These are phyloP conservation scores for Corniculantispora saksenae DNA, from an alignment of 2,329 filamentous ascomycete species.

Conservation along the genomic window DNA sequence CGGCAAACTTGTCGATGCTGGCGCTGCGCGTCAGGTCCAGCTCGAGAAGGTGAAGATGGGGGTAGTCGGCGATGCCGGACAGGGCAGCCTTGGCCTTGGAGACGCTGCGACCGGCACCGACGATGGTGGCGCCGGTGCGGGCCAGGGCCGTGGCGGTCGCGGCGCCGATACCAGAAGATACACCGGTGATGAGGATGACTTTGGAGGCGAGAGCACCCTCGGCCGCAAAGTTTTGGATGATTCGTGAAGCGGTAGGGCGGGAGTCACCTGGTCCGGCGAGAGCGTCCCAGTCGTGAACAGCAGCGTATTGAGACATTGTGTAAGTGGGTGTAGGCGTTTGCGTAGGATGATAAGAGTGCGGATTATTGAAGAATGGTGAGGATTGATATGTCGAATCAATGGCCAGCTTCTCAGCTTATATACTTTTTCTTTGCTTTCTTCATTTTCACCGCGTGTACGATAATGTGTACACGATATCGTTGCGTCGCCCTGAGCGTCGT, in stretches of 20 bases:
- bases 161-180: constrained; percentile 39
- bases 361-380: not conserved
- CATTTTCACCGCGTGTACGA: too few species aligned
- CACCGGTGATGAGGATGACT: constrained; percentile 40
- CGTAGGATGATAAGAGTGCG: not conserved
- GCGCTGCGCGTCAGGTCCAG: constrained; percentile 34
- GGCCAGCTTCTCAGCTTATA: too few species aligned
- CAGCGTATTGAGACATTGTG: constrained; percentile 22
- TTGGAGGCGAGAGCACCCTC: constrained; percentile 32
- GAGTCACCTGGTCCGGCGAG: constrained; percentile 32
- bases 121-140: constrained; percentile 39
- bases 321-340: not conserved
- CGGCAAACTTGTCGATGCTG: constrained; percentile 29
- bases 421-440: too few species aligned
- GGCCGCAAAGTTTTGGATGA: constrained; percentile 34
- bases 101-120: constrained; percentile 37
- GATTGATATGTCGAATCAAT: too few species aligned
- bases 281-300: constrained; percentile 19
- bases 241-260: constrained; percentile 35
- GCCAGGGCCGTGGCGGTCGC: constrained; percentile 41
- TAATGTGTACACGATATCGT: too few species aligned
- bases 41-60: constrained; percentile 33
- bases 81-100: constrained; percentile 34
- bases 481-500: not conserved
- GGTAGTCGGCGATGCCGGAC: constrained; percentile 21